Evolutionary conservation across 1,139 yeast genomes (phyloP).

Genomic region (Kazachstania sp.): DNA sequence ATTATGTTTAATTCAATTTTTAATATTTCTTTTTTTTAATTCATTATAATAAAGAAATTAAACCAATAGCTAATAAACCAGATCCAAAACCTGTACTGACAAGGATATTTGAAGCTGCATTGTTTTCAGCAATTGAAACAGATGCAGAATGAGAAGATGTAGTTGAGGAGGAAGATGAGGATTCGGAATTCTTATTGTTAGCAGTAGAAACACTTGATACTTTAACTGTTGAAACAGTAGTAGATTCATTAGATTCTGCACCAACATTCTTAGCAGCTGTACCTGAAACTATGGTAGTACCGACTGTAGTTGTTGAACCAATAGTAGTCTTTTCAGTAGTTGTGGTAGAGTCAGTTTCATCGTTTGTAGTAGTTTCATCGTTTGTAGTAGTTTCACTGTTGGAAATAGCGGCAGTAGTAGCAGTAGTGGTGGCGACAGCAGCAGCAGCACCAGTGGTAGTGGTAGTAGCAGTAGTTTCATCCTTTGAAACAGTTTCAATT

Average conservation of each 20-base stretch:
- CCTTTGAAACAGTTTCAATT: neutral
- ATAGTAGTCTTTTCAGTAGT: neutral
- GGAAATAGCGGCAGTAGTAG: no score
- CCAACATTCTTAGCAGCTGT: neutral
- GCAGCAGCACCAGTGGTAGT: neutral
- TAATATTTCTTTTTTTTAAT: no score
- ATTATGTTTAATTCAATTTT: neutral
- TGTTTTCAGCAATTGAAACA: neutral
- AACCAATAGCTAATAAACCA: conserved; percentile 1
- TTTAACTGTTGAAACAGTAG: neutral
- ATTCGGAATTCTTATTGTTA: neutral
- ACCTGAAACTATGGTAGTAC: neutral
- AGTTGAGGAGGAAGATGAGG: neutral
- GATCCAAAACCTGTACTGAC: conserved; percentile 1
- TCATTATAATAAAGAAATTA: neutral
- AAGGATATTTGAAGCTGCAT: neutral
- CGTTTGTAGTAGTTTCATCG: no score
- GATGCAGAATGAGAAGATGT: no score
- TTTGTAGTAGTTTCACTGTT: no score
- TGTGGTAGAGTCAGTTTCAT: neutral
- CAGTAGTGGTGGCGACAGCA: no score
- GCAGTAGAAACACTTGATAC: neutral
- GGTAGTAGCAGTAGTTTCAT: neutral
- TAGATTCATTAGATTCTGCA: neutral
- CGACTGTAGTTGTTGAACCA: neutral